phyloP scores from a whole-genome alignment of 208 protist species.

The Trypanosoma vivax region DNA sequence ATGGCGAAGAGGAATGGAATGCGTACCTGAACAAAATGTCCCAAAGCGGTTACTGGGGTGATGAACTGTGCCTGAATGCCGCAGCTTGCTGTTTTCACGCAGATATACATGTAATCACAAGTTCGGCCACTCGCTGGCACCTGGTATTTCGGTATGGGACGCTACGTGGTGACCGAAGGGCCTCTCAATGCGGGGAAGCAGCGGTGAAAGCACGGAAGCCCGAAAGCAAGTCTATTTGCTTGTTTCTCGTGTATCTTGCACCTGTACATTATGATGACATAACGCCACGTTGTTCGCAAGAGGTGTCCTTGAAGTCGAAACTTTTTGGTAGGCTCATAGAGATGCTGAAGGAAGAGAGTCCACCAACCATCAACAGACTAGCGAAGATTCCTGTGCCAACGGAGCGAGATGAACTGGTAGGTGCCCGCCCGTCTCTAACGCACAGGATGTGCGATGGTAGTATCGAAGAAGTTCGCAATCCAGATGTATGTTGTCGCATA shows the following conservation, averaged over 20 bases:
- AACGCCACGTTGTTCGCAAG: slow-evolving; percentile 19
- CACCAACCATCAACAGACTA: slow-evolving; percentile 2
- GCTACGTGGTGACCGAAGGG: slow-evolving; percentile 6
- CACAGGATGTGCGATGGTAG: too few species aligned
- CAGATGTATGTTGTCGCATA: too few species aligned
- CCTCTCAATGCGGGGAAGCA: too few species aligned
- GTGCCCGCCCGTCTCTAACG: too few species aligned
- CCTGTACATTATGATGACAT: slow-evolving; percentile 85
- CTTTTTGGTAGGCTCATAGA: slow-evolving; percentile 38
- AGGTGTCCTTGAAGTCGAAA: slow-evolving; percentile 31
- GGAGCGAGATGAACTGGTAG: too few species aligned
- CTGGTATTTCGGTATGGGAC: slow-evolving; percentile 72
- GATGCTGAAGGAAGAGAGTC: slow-evolving; percentile 15
- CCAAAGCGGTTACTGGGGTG: slow-evolving; percentile 61
- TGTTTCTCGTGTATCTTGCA: slow-evolving; percentile 71
- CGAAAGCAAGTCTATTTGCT: slow-evolving; percentile 20
- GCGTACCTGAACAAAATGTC: slow-evolving; percentile 55
- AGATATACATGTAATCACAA: slow-evolving; percentile 85
- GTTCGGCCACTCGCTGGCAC: slow-evolving; percentile 61
- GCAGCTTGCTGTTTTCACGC: slow-evolving; percentile 76
- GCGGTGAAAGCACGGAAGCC: not conserved
- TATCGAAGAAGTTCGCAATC: too few species aligned
- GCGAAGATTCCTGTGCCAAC: not conserved
- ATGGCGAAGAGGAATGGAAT: slow-evolving; percentile 45
- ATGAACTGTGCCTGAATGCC: slow-evolving; percentile 82